Evolutionary conservation across 345 rosid species (phyloP).

Genomic region (Eucalyptus erythrocorys): DNA sequence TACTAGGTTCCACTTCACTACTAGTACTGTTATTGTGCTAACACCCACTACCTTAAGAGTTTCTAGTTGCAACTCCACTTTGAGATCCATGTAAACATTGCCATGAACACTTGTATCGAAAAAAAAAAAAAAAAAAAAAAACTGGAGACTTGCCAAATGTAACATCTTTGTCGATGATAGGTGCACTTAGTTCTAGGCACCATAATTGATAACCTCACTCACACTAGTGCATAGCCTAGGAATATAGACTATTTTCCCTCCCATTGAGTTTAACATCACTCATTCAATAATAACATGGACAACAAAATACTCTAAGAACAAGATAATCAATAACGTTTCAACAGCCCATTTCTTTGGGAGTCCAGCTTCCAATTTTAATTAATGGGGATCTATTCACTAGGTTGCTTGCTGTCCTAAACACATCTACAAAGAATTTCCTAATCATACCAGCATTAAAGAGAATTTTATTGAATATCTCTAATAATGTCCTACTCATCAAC

Average conservation of each 20-base stretch:
- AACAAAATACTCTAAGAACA: not conserved
- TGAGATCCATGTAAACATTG: not conserved
- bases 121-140: rapidly evolving
- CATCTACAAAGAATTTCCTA: not conserved
- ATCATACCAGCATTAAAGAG: not conserved
- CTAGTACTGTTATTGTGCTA: not conserved
- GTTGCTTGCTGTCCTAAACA: not conserved
- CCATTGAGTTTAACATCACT: not conserved
- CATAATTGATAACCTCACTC: not conserved
- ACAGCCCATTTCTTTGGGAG: not conserved
- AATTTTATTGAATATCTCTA: not conserved
- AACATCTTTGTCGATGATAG: not conserved
- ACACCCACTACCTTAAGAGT: not conserved
- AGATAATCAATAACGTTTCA: not conserved
- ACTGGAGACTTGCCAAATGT: not conserved
- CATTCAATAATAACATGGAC: not conserved
- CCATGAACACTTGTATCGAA: not conserved
- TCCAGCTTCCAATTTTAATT: rapidly evolving
- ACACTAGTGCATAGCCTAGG: not conserved
- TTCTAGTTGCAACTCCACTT: not conserved
- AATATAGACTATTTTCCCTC: not conserved
- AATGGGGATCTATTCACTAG: not conserved
- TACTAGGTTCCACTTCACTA: not conserved
- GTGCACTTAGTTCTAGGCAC: not conserved
- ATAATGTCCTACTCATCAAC: not conserved